Evolutionary conservation across 352 stramenopile genomes (phyloP).

Genomic region (Globisporangium iwayamae): DNA sequence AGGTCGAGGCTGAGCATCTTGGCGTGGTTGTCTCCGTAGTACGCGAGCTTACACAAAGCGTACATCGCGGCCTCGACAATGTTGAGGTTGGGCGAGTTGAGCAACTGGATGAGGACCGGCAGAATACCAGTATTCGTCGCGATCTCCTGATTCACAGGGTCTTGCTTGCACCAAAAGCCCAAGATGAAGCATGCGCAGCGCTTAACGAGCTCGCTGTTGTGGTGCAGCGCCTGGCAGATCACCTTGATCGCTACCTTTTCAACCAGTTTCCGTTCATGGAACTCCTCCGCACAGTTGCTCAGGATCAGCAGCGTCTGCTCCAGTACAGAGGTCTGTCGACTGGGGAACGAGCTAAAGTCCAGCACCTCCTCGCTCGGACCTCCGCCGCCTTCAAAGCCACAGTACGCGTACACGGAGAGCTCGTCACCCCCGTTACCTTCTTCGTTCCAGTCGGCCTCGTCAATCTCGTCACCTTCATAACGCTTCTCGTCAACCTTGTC

Average conservation of each 20-base stretch:
- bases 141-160: constrained; percentile 37
- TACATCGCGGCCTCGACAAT: constrained; percentile 65
- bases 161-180: constrained; percentile 58
- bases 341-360: constrained; percentile 58
- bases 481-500: constrained; percentile 1
- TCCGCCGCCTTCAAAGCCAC: constrained; percentile 5
- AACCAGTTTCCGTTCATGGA: constrained; percentile 31
- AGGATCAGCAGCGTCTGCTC: constrained; percentile 66
- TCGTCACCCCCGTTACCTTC: constrained; percentile 9
- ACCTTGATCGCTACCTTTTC: constrained; percentile 57
- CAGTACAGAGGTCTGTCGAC: constrained; percentile 49
- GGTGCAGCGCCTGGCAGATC: constrained; percentile 44
- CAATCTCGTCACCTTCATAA: constrained; percentile 7
- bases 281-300: constrained; percentile 63
- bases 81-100: constrained; percentile 53
- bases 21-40: constrained; percentile 57
- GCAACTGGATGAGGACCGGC: constrained; percentile 47
- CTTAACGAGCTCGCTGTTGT: constrained; percentile 69
- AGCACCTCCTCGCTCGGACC: constrained; percentile 30
- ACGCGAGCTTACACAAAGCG: constrained; percentile 57
- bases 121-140: constrained; percentile 43
- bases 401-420: constrained; percentile 9
- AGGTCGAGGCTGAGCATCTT: constrained; percentile 65
- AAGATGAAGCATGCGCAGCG: constrained; percentile 68
- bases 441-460: constrained; percentile 9